phyloP scores from a whole-genome alignment of 306 rosid species.

The Citrullus amarus region DNA sequence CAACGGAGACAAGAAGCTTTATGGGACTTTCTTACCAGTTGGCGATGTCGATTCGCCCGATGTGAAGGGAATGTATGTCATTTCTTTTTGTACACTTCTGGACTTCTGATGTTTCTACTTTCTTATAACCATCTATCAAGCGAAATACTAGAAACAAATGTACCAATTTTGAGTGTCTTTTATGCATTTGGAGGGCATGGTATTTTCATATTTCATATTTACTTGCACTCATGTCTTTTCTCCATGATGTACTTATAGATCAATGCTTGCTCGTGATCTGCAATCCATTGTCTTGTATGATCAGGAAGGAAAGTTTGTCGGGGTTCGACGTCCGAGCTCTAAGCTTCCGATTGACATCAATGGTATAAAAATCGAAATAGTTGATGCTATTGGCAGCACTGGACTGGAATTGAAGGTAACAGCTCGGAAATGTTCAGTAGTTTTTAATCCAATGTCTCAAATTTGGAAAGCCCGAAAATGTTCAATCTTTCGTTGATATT shows the following conservation, averaged over 20 bases:
- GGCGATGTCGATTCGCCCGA: conserved; percentile 62
- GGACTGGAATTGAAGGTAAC: conserved; percentile 84
- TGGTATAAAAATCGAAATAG: conserved; percentile 54
- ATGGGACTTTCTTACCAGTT: conserved; percentile 72
- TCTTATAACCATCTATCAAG: neutral
- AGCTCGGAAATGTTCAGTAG: neutral
- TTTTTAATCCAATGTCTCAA: neutral
- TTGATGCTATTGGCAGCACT: conserved; percentile 91
- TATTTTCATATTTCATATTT: neutral
- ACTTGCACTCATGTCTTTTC: neutral
- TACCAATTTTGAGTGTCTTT: neutral
- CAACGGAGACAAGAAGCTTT: conserved; percentile 94
- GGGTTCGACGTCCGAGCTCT: conserved; percentile 79
- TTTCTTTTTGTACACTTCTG: neutral
- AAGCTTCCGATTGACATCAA: conserved; percentile 78
- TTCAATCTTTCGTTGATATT: neutral
- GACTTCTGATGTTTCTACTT: neutral
- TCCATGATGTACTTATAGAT: conserved; percentile 26
- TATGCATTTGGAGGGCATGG: neutral
- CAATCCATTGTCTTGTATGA: conserved; percentile 83
- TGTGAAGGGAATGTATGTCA: conserved; percentile 82
- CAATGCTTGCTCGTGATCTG: conserved; percentile 94
- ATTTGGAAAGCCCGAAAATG: neutral
- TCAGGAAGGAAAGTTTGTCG: conserved; percentile 74
- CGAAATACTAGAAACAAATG: neutral